A percentile compares a stretch with the other conserved stretches of the same genome.
phyloP scores from a whole-genome alignment of 345 rosid species.

The Acer saccharum region DNA sequence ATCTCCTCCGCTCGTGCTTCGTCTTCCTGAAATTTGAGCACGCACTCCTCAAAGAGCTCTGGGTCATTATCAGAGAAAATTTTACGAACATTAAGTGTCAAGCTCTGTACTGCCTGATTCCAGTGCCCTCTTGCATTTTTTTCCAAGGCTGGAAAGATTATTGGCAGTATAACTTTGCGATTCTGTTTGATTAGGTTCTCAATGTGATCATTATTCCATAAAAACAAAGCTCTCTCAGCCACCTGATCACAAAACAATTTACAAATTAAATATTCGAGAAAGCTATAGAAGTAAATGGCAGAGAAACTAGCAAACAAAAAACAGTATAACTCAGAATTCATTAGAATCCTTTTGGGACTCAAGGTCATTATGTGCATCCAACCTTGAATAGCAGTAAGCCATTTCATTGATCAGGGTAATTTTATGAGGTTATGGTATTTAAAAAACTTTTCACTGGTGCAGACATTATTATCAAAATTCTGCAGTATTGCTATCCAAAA shows the following conservation, averaged over 20 bases:
- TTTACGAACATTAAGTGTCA: constrained; percentile 75
- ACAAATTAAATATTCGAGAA: background rate
- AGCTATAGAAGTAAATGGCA: background rate
- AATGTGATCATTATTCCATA: constrained; percentile 91
- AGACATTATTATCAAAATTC: background rate
- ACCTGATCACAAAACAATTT: constrained; percentile 45
- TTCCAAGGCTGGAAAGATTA: constrained; percentile 74
- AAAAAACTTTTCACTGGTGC: background rate
- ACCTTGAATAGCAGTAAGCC: background rate
- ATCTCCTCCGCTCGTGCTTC: constrained; percentile 54
- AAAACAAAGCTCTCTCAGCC: constrained; percentile 80
- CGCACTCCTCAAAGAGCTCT: constrained; percentile 75
- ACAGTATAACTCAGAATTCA: background rate
- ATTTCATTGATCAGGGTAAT: background rate
- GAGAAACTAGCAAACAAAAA: background rate
- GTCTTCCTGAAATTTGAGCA: constrained; percentile 61
- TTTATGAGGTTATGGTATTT: background rate
- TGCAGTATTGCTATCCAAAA: background rate
- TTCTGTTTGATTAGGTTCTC: constrained; percentile 79
- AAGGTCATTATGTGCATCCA: background rate
- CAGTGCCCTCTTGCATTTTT: constrained; percentile 72
- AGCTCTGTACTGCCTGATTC: constrained; percentile 82
- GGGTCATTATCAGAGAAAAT: constrained; percentile 73
- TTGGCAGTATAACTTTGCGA: constrained; percentile 70
- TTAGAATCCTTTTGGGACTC: background rate